phyloP scores from a whole-genome alignment of 2,329 filamentous ascomycete genomes.

The Lizonia empirigonia region DNA sequence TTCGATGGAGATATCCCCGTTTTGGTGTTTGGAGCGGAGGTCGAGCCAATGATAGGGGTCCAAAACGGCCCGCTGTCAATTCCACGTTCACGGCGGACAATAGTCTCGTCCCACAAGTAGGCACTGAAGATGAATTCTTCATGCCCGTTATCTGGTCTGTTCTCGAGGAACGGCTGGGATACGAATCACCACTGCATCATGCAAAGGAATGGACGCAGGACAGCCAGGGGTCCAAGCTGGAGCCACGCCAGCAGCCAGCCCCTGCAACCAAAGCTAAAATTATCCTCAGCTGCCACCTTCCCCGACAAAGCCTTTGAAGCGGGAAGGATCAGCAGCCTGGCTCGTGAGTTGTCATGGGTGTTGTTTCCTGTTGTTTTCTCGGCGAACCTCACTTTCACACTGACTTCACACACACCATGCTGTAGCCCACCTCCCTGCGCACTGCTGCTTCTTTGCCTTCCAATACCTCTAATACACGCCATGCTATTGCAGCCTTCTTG shows the following conservation, averaged over 20 bases:
- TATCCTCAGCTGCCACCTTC: constrained; percentile 13
- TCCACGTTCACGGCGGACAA: neutral
- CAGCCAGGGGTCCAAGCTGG: constrained; percentile 2
- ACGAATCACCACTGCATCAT: neutral
- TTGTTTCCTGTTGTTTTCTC: constrained; percentile 16
- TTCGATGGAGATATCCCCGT: constrained; percentile 1
- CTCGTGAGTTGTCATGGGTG: constrained; percentile 11
- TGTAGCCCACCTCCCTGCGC: constrained; percentile 5
- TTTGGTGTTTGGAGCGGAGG: constrained; percentile 8
- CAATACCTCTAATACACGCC: neutral
- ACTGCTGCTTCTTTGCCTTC: neutral
- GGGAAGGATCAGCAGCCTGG: constrained; percentile 19
- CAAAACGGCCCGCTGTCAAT: constrained; percentile 17
- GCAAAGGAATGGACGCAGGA: constrained; percentile 5
- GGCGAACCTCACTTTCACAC: constrained; percentile 7
- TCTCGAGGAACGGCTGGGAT: neutral
- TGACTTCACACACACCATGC: constrained; percentile 14
- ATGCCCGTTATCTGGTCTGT: neutral
- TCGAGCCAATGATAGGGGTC: constrained; percentile 1
- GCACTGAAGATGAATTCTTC: no score
- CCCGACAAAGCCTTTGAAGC: constrained; percentile 14
- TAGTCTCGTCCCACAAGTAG: no score
- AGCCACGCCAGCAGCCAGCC: constrained; percentile 19
- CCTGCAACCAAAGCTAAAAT: constrained; percentile 18
- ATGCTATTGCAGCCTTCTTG: constrained; percentile 14